These are phyloP conservation scores for Phytophthora sp. DNA, from an alignment of 352 stramenopile genomes.

Conservation along the genomic window DNA sequence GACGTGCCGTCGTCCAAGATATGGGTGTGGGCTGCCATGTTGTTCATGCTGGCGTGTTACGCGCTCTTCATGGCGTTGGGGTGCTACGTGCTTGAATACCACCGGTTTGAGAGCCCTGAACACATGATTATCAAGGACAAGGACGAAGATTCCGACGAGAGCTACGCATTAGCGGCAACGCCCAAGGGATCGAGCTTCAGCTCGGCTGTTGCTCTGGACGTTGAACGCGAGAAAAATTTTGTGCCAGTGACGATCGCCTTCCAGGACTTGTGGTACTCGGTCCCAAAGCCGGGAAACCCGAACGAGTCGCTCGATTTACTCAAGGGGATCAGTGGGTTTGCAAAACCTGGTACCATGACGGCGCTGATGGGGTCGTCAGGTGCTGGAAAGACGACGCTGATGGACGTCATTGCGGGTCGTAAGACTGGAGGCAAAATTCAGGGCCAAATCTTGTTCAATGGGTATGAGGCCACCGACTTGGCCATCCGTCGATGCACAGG, in stretches of 20 bases:
- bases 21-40: slow-evolving; percentile 44
- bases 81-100: slow-evolving; percentile 37
- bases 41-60: slow-evolving; percentile 41
- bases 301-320: slow-evolving; percentile 72
- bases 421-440: slow-evolving; percentile 60
- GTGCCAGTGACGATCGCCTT: slow-evolving; percentile 46
- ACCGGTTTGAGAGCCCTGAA: slow-evolving; percentile 36
- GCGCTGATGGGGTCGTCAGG: slow-evolving; percentile 87
- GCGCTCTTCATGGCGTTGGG: slow-evolving; percentile 36
- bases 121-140: slow-evolving; percentile 36
- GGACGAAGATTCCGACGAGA: slow-evolving; percentile 25
- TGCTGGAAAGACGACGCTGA: slow-evolving; percentile 88
- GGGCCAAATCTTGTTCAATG: slow-evolving; percentile 61
- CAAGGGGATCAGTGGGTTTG: slow-evolving; percentile 50
- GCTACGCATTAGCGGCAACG: slow-evolving; percentile 25
- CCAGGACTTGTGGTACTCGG: slow-evolving; percentile 51
- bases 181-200: slow-evolving; percentile 21
- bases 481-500: slow-evolving; percentile 48
- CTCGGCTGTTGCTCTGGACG: slow-evolving; percentile 23
- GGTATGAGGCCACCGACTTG: slow-evolving; percentile 42
- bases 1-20: slow-evolving; percentile 30
- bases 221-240: slow-evolving; percentile 38
- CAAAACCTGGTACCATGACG: slow-evolving; percentile 71
- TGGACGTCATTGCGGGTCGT: slow-evolving; percentile 91
- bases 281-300: slow-evolving; percentile 38